Evolutionary conservation across 1,284 basidiomycete species (phyloP).

Genomic region (Phellinidium pouzarii): DNA sequence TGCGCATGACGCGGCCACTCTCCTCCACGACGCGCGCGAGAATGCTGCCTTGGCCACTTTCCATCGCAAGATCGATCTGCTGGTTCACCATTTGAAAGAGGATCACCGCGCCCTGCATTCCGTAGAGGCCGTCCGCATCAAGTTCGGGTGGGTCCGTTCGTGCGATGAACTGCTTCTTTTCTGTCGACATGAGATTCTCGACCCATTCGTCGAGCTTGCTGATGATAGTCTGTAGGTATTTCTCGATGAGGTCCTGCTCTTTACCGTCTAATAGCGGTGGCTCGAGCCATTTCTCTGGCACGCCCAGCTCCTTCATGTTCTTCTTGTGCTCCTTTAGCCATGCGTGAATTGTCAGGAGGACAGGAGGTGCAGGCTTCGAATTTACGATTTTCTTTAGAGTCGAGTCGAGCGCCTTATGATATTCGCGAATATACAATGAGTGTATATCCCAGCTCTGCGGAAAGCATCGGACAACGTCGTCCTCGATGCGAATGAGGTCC

Average conservation of each 20-base stretch:
- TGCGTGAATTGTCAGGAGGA: constrained; percentile 80
- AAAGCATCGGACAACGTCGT: constrained; percentile 85
- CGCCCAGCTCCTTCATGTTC: constrained; percentile 89
- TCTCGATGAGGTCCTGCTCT: constrained; percentile 90
- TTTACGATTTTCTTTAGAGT: constrained; percentile 69
- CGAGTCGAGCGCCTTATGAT: constrained; percentile 84
- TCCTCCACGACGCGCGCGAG: constrained; percentile 89
- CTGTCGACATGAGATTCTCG: constrained; percentile 87
- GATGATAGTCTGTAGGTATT: constrained; percentile 91
- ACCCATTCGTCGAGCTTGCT: constrained; percentile 98
- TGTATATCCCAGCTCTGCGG: constrained; percentile 90
- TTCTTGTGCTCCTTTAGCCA: constrained; percentile 96
- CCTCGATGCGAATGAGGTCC: constrained; percentile 87
- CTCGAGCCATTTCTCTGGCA: constrained; percentile 77
- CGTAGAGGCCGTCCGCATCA: constrained; percentile 85
- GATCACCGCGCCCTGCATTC: constrained; percentile 88
- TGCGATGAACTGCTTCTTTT: constrained; percentile 78
- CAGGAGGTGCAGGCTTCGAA: constrained; percentile 79
- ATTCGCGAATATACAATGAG: constrained; percentile 79
- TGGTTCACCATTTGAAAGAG: constrained; percentile 99
- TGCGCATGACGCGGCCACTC: constrained; percentile 83
- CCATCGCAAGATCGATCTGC: constrained; percentile 90
- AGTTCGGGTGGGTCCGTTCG: constrained; percentile 85
- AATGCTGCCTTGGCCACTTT: constrained; percentile 93
- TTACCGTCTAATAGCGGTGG: constrained; percentile 91